Base-by-base conservation (phyloP, 768 basidiomycete species). In the Favolaschia claudopus region DNA sequence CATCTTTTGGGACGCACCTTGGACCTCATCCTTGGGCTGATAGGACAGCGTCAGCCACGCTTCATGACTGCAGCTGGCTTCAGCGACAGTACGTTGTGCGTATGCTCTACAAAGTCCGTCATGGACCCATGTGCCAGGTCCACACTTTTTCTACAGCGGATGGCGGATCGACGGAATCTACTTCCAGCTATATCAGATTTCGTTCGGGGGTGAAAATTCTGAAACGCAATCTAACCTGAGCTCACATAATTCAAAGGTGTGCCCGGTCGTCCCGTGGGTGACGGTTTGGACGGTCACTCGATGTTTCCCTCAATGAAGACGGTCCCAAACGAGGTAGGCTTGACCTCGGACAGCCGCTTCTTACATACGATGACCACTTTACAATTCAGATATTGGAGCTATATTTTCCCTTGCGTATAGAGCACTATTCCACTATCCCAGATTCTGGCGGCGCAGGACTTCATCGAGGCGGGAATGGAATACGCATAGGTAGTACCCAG, bases 261-360 rank as follows among this genome's bases (percentile, higher is more conserved):
- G 20, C 62, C 62, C 1, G 62, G 40, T 7, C 32, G 62, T 4
- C 62, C 62, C 6, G 49, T 63, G 4, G 62, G 62, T 10, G 62
- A 63, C 19, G 62, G 62, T 24, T 25, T 63, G 13, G 72, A 73
- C 52, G 72, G 72, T 5, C 72, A 73, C 52, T 70, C 70, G 49
- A 52, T 72, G 47, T 72, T 71, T 68, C 72, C 72, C 4, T 72
- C 71, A 3, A 73, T 73, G 71, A 62, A 69, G 60, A 67, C 72
- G 9, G 72, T 73, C 20, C 69, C 72, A 6, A 72, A 72, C 24
- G 72, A 73, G 51, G 60, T 52, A 28, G 9, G 49, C 19, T 4
- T 29, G 5, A 40, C 28, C 31, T 51, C 45, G n/a, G n/a, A n/a
- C n/a, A n/a, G n/a, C n/a, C 19, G 60, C 27, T 24, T 29, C n/a